Conservation (phyloP, 2,329 filamentous ascomycete genomes). For the Aspergillus aculeatinus region DNA sequence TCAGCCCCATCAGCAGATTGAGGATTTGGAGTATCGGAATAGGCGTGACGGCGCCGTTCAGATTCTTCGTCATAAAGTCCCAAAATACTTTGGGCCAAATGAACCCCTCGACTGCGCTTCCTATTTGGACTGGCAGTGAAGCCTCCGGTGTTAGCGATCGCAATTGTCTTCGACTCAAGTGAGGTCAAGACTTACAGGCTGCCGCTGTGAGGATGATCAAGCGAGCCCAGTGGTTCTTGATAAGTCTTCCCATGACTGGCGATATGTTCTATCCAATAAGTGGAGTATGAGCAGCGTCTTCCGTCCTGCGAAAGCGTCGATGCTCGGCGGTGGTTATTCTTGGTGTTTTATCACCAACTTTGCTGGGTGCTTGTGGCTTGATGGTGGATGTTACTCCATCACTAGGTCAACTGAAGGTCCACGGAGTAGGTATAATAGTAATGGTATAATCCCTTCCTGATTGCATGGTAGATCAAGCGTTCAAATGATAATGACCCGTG, state of each 20-base stretch:
- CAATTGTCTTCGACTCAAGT: neutral
- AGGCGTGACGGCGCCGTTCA: constrained; percentile 82
- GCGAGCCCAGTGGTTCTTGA: constrained; percentile 99
- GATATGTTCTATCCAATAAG: neutral
- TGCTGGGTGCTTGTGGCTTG: neutral
- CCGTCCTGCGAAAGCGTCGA: constrained; percentile 30
- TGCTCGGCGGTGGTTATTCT: neutral
- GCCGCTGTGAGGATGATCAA: constrained; percentile 88
- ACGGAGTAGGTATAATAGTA: neutral
- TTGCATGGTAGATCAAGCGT: constrained; percentile 17
- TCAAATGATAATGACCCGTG: too few species aligned
- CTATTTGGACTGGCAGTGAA: constrained; percentile 71
- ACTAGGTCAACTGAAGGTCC: constrained; percentile 7
- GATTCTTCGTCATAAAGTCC: constrained; percentile 90
- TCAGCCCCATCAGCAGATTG: constrained; percentile 78
- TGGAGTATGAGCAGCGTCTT: constrained; percentile 11
- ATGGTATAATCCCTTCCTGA: constrained; percentile 8
- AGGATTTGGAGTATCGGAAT: constrained; percentile 85
- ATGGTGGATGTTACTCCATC: constrained; percentile 7
- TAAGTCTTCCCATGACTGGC: constrained; percentile 81
- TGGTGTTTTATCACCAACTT: neutral
- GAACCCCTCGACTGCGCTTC: constrained; percentile 78
- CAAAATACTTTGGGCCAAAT: constrained; percentile 99
- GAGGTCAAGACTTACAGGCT: constrained; percentile 57
- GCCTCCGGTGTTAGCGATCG: constrained; percentile 15